Percentiles rank a stretch among this genome's conserved stretches.
Conservation (phyloP, 129 eudicot species). For the Silybum marianum region DNA sequence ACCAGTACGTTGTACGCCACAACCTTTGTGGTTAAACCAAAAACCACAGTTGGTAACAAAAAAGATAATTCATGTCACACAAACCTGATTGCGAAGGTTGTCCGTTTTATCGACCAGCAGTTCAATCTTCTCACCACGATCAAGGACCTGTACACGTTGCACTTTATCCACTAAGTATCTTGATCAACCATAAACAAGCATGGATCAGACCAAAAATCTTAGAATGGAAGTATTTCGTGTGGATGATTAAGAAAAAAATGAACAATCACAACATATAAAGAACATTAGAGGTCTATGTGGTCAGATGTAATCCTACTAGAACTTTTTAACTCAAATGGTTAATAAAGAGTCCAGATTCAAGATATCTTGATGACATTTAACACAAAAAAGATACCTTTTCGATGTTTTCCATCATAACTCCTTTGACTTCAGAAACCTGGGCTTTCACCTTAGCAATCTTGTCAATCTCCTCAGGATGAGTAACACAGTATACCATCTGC, state of each 20-base stretch:
- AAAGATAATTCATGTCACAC: constrained; percentile 14
- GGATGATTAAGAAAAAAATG: not conserved
- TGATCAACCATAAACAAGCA: not conserved
- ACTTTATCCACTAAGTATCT: not conserved
- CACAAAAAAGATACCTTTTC: constrained; percentile 55
- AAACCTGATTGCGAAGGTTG: constrained; percentile 79
- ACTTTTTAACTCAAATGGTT: not conserved
- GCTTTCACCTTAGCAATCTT: constrained; percentile 82
- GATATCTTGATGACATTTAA: not conserved
- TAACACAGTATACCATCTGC: constrained; percentile 70
- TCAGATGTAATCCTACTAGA: constrained; percentile 10
- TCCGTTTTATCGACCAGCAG: constrained; percentile 82
- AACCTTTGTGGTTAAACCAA: not conserved
- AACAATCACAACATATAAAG: not conserved
- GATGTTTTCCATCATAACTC: constrained; percentile 85
- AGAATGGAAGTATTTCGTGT: not conserved
- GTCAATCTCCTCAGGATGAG: constrained; percentile 77
- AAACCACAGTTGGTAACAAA: not conserved
- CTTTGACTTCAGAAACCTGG: constrained; percentile 78
- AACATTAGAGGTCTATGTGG: not conserved
- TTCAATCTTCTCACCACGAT: constrained; percentile 92
- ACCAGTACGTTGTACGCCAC: no score
- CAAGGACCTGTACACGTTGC: constrained; percentile 63
- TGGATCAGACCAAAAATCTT: not conserved
- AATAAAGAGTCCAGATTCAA: not conserved